Conservation (phyloP, 495 filamentous ascomycete genomes). For the Lichenothelia convexa region DNA sequence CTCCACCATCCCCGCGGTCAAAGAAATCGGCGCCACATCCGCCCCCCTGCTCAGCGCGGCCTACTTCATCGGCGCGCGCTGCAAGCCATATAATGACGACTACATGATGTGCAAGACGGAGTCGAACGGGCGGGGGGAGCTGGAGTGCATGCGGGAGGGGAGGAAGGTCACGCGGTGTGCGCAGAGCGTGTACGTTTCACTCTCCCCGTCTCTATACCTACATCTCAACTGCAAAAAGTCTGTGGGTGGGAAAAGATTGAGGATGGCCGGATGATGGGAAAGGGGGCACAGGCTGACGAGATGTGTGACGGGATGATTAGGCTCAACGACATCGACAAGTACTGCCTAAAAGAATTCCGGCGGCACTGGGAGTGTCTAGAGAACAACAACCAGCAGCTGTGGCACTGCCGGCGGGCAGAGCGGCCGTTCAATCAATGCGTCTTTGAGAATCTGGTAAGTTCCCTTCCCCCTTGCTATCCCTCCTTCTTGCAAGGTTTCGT, state of each 20-base stretch:
- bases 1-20: conserved; percentile 70
- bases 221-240: too few relatives aligned
- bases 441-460: conserved; percentile 78
- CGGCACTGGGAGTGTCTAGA: conserved; percentile 90
- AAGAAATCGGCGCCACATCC: conserved; percentile 78
- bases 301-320: conserved; percentile 23
- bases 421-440: conserved; percentile 80
- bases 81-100: conserved; percentile 91
- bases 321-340: conserved; percentile 86
- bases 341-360: conserved; percentile 80
- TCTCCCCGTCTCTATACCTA: too few relatives aligned
- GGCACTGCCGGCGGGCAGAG: conserved; percentile 67
- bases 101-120: conserved; percentile 98
- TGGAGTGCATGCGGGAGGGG: conserved; percentile 90
- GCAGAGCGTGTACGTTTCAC: conserved; percentile 67
- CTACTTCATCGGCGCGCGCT: conserved; percentile 95
- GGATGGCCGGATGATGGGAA: background rate
- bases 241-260: too few relatives aligned
- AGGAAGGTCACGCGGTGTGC: conserved; percentile 92
- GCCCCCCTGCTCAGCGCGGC: conserved; percentile 79
- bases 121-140: conserved; percentile 68
- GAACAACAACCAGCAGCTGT: conserved; percentile 90
- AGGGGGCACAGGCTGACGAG: background rate
- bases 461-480: background rate
- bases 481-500: conserved; percentile 1